phyloP scores from a whole-genome alignment of 768 basidiomycete species.

The Suillus subaureus region DNA sequence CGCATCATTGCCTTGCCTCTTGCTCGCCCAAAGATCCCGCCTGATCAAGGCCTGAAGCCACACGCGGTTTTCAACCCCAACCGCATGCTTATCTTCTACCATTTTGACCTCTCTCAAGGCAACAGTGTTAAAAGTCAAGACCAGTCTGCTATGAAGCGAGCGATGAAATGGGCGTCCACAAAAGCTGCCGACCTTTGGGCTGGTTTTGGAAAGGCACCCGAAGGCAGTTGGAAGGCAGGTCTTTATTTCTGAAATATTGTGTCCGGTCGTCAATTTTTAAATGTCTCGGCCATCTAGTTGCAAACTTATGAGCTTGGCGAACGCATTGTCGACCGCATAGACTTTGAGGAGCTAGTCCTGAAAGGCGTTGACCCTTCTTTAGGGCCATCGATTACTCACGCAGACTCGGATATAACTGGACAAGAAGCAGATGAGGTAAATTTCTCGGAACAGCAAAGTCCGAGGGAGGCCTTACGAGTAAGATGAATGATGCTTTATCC shows the following conservation, averaged over 20 bases:
- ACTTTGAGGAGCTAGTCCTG: conserved; percentile 80
- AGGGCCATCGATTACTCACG: conserved; percentile 50
- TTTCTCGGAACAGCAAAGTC: conserved; percentile 10
- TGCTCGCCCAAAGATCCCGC: conserved; percentile 23
- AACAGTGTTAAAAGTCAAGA: conserved; percentile 42
- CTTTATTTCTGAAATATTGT: conserved; percentile 5
- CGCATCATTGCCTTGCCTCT: conserved; percentile 54
- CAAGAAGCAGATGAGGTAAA: conserved; percentile 22
- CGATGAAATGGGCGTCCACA: conserved; percentile 47
- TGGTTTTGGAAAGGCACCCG: conserved; percentile 62
- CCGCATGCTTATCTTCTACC: conserved; percentile 44
- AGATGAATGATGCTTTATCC: not conserved
- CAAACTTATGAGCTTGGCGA: conserved; percentile 66
- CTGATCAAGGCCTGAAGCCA: conserved; percentile 13
- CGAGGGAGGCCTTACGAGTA: conserved; percentile 4
- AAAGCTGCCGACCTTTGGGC: conserved; percentile 66
- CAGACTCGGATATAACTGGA: conserved; percentile 18
- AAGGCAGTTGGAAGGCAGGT: conserved; percentile 75
- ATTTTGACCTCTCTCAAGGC: conserved; percentile 35
- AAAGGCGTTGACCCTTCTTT: conserved; percentile 72
- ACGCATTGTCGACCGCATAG: conserved; percentile 67
- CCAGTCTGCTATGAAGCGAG: conserved; percentile 16
- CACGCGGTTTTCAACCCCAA: conserved; percentile 15
- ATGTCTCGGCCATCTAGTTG: conserved; percentile 42
- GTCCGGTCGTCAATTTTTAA: not conserved